Percentiles rank a stretch among this genome's conserved stretches.
Conservation (phyloP, 495 filamentous ascomycete species). For the Hypoxylon lienhwacheense region DNA sequence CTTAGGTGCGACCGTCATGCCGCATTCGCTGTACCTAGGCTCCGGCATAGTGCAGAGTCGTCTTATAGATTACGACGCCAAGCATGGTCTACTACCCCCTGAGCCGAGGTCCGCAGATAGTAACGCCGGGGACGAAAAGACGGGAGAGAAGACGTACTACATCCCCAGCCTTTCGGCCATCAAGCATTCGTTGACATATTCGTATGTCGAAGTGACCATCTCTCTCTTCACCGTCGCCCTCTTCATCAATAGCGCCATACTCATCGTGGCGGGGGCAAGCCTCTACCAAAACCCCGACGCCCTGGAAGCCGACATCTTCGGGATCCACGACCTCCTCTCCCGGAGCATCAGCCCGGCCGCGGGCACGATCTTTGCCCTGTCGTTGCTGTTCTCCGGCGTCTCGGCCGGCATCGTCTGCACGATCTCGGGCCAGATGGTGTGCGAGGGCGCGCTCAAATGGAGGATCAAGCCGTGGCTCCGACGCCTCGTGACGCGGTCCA, state of each 20-base stretch:
- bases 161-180: constrained; percentile 78
- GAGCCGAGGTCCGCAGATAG: constrained; percentile 31
- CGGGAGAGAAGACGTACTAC: constrained; percentile 62
- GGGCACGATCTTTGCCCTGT: constrained; percentile 75
- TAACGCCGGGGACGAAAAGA: constrained; percentile 29
- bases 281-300: constrained; percentile 64
- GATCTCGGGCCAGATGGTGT: constrained; percentile 82
- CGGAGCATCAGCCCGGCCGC: constrained; percentile 67
- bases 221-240: constrained; percentile 89
- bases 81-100: constrained; percentile 56
- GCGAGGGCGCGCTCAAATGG: constrained; percentile 77
- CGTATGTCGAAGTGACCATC: constrained; percentile 70
- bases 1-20: constrained; percentile 92
- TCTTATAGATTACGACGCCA: constrained; percentile 74
- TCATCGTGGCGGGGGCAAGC: constrained; percentile 83
- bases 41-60: constrained; percentile 84
- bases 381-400: constrained; percentile 74
- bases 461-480: constrained; percentile 70
- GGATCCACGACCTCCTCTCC: constrained; percentile 77
- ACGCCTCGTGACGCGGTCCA: constrained; percentile 67
- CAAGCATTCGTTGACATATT: constrained; percentile 75
- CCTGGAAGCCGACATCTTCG: constrained; percentile 72
- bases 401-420: constrained; percentile 82
- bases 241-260: constrained; percentile 91
- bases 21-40: constrained; percentile 87